phyloP scores from a whole-genome alignment of 2,329 filamentous ascomycete species.

The Fusarium euwallaceae region DNA sequence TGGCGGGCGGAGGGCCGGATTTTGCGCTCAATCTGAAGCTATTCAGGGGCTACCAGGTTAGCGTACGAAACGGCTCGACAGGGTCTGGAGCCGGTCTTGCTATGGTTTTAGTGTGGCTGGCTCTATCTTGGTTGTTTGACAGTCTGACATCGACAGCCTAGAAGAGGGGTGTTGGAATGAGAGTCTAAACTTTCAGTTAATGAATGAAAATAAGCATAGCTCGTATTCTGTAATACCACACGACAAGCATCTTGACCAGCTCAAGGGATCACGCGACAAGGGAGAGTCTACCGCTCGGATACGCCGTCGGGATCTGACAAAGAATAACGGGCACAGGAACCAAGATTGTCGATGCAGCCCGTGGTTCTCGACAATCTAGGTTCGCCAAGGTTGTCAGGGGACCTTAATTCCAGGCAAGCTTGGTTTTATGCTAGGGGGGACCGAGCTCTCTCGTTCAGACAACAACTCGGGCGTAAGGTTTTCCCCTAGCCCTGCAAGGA shows the following conservation, averaged over 20 bases:
- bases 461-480: neutral
- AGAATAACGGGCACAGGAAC: neutral
- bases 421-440: neutral
- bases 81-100: neutral
- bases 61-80: neutral
- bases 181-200: neutral
- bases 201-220: neutral
- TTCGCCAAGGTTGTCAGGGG: slow-evolving; percentile 4
- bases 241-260: neutral
- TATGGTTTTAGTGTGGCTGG: neutral
- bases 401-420: neutral
- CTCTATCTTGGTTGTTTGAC: neutral
- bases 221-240: neutral
- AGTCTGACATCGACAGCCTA: neutral
- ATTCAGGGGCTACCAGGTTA: neutral
- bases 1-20: neutral
- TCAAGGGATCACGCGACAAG: neutral
- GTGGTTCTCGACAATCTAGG: slow-evolving; percentile 20
- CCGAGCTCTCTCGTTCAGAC: neutral
- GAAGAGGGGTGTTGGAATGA: neutral
- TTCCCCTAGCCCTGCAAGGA: neutral
- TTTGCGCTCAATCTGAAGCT: neutral
- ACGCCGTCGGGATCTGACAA: neutral
- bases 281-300: neutral
- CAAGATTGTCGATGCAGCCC: slow-evolving; percentile 14